These are phyloP conservation scores for Oehlia diaphana DNA, from an alignment of 192 early-diverging fungal genomes.

Conservation along the genomic window DNA sequence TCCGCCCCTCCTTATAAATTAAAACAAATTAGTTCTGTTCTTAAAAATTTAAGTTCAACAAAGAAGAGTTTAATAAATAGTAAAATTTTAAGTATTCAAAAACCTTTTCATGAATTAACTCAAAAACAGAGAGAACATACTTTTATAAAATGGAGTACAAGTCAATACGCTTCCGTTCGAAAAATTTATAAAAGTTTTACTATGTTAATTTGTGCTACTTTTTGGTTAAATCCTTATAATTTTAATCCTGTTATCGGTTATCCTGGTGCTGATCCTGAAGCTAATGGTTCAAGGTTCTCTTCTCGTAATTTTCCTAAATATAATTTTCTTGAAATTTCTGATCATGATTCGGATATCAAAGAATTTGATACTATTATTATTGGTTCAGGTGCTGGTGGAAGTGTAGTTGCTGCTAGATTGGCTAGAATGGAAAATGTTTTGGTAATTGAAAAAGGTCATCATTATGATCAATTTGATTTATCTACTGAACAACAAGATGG, in stretches of 20 bases:
- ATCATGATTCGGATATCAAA: conserved; percentile 33
- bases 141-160: conserved; percentile 33
- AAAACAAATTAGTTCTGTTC: background rate
- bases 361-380: conserved; percentile 66
- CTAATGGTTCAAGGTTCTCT: conserved; percentile 38
- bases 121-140: conserved; percentile 34
- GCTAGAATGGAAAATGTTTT: conserved; percentile 64
- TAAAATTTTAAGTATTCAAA: conserved; percentile 32
- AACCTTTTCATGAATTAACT: conserved; percentile 36
- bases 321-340: conserved; percentile 49
- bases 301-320: conserved; percentile 47
- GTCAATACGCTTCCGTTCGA: conserved; percentile 30
- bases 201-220: conserved; percentile 4
- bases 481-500: conserved; percentile 51
- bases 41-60: conserved; percentile 37
- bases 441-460: conserved; percentile 72
- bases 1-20: conserved; percentile 28
- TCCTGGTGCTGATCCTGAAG: conserved; percentile 49
- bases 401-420: conserved; percentile 66
- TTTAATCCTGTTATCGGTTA: conserved; percentile 55
- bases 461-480: conserved; percentile 55
- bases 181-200: conserved; percentile 35
- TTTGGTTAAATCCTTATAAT: conserved; percentile 21
- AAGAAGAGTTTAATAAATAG: conserved; percentile 36
- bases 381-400: conserved; percentile 70